A percentile compares a stretch with the other conserved stretches of the same genome.
phyloP scores from a whole-genome alignment of 2,329 filamentous ascomycete genomes.

The Aspergillus alliaceus region DNA sequence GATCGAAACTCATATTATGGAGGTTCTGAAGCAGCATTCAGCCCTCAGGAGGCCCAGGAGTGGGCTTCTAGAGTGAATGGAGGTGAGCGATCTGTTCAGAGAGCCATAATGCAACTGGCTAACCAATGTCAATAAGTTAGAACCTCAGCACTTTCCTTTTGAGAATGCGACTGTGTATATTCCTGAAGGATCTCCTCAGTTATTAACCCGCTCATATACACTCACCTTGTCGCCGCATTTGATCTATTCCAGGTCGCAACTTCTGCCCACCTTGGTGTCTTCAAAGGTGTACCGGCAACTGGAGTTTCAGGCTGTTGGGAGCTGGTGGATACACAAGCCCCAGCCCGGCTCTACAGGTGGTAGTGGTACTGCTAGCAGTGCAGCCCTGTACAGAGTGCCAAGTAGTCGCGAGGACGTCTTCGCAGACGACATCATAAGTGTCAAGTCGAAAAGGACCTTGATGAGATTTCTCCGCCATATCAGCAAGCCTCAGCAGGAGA shows the following conservation, averaged over 20 bases:
- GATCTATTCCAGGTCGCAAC: constrained; percentile 76
- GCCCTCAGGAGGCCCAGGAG: constrained; percentile 73
- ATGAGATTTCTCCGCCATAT: constrained; percentile 96
- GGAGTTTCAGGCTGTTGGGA: constrained; percentile 90
- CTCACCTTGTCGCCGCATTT: constrained; percentile 82
- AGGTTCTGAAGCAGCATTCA: constrained; percentile 79
- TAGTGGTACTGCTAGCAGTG: constrained; percentile 1
- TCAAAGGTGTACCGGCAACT: constrained; percentile 80
- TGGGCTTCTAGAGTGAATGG: constrained; percentile 61
- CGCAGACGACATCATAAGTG: constrained; percentile 70
- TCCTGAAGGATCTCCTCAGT: constrained; percentile 18
- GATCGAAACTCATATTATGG: constrained; percentile 89
- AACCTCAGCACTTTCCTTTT: constrained; percentile 36
- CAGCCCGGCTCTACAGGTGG: constrained; percentile 5
- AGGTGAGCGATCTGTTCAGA: constrained; percentile 28
- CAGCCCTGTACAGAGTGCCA: constrained; percentile 69
- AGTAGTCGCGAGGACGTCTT: constrained; percentile 92
- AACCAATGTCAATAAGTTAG: constrained; percentile 30
- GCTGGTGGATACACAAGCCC: constrained; percentile 73
- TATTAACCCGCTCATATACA: constrained; percentile 69
- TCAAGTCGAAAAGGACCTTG: constrained; percentile 77
- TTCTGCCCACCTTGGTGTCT: constrained; percentile 80
- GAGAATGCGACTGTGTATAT: constrained; percentile 38
- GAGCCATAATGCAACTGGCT: constrained; percentile 13
- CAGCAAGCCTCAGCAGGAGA: constrained; percentile 57